Evolutionary conservation across 257 asterid genomes (phyloP), one percentile per base, ranked within the genome.

Genomic region (Solanum commersonii): DNA sequence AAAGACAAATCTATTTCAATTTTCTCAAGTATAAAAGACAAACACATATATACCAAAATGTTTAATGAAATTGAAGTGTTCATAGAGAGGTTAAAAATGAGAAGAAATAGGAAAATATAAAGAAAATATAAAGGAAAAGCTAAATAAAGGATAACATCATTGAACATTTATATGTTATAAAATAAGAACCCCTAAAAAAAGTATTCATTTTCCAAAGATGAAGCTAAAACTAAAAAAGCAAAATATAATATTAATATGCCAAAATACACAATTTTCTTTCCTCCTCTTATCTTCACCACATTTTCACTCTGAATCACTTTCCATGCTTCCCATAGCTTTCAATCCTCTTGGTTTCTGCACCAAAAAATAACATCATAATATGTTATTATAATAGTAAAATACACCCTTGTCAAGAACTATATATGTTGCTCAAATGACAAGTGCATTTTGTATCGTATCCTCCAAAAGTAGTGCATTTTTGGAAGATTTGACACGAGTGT

Each of bases 301-400:
- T 25, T 25, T 23, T 91, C 87, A 91, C 59, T 91, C 93, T n/a
- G 93, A 91, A 70, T 91, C 93, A 35, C 91, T 91, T 60, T 84
- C 91, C 88, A 91, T 84, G 52, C 87, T 88, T 88, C 93, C 93
- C 93, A 89, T 88, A 10, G 91, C 93, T 89, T 91, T 91, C 78
- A 91, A 87, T 42, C 91, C 93, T 88, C 93, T 89, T 35, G 93
- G 93, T 84, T 89, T 91, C 93, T 91, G 86, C 88, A 86, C 40
- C 71, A 88, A 5, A 29, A 29, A 84, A n/a, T 56, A 18, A 18
- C 56, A 12, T 13, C 71, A 67, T 25, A 34, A 15, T 14, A 70
- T 44, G 42, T n/a, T 65, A 60, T 9, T n/a, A 4, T 22, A 29
- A 29, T 31, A 0, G 0, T 10, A 70, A 25, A 14, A 27, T 3